Base-by-base conservation (phyloP, 306 rosid genomes). In the Lathyrus oleraceus region DNA sequence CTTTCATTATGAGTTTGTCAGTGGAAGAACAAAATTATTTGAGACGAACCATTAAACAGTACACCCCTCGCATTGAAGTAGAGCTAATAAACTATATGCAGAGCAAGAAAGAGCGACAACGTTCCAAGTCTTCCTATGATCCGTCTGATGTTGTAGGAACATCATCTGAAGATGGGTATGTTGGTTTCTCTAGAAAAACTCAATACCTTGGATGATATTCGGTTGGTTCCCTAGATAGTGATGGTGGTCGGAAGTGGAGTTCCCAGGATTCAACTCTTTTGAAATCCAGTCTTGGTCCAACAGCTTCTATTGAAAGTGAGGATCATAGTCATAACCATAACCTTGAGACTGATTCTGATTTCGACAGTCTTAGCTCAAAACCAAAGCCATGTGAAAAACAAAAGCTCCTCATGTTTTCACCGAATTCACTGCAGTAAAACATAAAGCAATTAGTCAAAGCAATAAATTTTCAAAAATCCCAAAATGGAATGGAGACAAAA, bases 41-140 rank as follows among this genome's bases (percentile, higher is more conserved):
- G 86, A 87, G 99, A 84, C 91, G 99, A 76, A 96, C 99, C 45
- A 84, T 95, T 30, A 95, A 95, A 77, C 99, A 95, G 71, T 73
- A 77, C 59, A 95, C 99, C 60, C 99, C 99, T 78, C 99, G 99
- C 79, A 95, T 95, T 70, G 99, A 95, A 82, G 99, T 95, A 67
- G 99, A 95, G 84, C 85, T 95, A 61, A 82, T 95, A 87, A 95
- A 83, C 87, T 95, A 81, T 76, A 70, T 95, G 74, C 99, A 95
- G 82, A 95, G 65, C 85, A 95, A 95, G 91, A 95, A 86, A 85
- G 99, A 91, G 47, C 83, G 96, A 12, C 97, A 90, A 39, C 95
- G n/a, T n/a, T n/a, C n/a, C n/a, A n/a, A n/a, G n/a, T n/a, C n/a
- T n/a, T n/a, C n/a, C n/a, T n/a, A n/a, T 73, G 99, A 95, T 73